Conservation (phyloP, 495 filamentous ascomycete genomes). For the Xylaria telfairii region DNA sequence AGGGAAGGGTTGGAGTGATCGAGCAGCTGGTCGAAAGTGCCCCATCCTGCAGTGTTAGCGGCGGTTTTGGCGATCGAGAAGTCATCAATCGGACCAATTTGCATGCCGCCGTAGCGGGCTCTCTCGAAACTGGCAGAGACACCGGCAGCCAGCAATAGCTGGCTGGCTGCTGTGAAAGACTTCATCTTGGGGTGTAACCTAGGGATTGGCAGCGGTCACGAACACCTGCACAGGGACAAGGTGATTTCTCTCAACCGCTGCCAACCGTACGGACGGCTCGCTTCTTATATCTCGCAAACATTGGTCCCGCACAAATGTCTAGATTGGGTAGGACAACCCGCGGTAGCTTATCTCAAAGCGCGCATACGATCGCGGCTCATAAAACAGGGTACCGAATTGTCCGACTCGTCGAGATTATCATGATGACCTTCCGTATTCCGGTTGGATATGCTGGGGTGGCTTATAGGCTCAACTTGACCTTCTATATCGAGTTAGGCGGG, state of each 20-base stretch:
- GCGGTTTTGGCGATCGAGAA: slow-evolving; percentile 19
- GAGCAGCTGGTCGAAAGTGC: slow-evolving; percentile 59
- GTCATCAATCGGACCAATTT: slow-evolving; percentile 38
- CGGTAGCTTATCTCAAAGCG: slow-evolving; percentile 16
- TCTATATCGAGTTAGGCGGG: slow-evolving; percentile 23
- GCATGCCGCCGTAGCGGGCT: slow-evolving; percentile 33
- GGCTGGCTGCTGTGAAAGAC: slow-evolving; percentile 30
- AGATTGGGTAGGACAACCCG: not conserved
- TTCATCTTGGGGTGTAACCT: slow-evolving; percentile 32
- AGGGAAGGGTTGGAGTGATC: slow-evolving; percentile 61
- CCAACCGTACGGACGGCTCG: slow-evolving; percentile 1
- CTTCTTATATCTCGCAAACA: slow-evolving; percentile 21
- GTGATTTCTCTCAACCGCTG: not conserved
- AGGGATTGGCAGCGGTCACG: slow-evolving; percentile 23
- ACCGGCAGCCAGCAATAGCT: slow-evolving; percentile 38
- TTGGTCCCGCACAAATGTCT: slow-evolving; percentile 5
- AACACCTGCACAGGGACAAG: slow-evolving; percentile 29
- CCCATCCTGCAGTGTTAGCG: slow-evolving; percentile 34
- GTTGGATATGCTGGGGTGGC: slow-evolving; percentile 13
- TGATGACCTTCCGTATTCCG: slow-evolving; percentile 22
- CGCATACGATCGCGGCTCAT: slow-evolving; percentile 20
- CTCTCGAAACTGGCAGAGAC: slow-evolving; percentile 36
- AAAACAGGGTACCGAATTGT: slow-evolving; percentile 6
- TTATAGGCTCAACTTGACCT: slow-evolving; percentile 20
- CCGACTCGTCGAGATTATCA: slow-evolving; percentile 17